These are phyloP conservation scores for Linnemannia exigua DNA, from an alignment of 192 early-diverging fungal species.

Conservation along the genomic window DNA sequence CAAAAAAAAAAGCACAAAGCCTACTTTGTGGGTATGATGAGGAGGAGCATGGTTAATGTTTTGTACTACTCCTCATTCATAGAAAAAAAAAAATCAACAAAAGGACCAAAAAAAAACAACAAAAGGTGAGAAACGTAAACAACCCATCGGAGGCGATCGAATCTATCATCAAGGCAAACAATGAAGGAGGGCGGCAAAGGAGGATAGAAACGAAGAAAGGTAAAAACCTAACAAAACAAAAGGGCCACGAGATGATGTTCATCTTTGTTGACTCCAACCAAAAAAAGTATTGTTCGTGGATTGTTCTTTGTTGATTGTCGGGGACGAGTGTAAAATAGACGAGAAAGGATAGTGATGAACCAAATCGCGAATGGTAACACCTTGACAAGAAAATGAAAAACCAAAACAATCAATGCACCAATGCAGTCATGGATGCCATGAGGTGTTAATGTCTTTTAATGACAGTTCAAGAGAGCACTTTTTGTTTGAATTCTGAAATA, in stretches of 20 bases:
- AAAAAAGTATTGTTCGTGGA: neutral
- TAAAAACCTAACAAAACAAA: neutral
- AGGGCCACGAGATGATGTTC: neutral
- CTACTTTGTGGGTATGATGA: neutral
- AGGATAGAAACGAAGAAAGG: neutral
- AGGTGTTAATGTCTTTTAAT: neutral
- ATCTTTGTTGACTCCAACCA: neutral
- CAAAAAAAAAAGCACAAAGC: neutral
- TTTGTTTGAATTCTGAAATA: no score
- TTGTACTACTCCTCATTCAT: neutral
- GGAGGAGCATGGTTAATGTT: neutral
- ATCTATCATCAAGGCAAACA: neutral
- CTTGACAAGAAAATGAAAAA: neutral
- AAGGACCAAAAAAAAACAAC: neutral
- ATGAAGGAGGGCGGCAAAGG: neutral
- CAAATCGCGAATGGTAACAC: neutral
- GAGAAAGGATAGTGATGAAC: neutral
- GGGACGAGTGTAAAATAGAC: neutral
- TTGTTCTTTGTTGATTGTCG: neutral
- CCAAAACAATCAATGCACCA: neutral
- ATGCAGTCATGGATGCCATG: neutral
- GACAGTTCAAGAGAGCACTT: neutral
- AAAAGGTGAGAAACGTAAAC: neutral
- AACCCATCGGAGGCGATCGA: conserved; percentile 6
- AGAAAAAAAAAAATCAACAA: neutral